Evolutionary conservation across 2,329 filamentous ascomycete genomes (phyloP).

Genomic region (Aspergillus tanneri): DNA sequence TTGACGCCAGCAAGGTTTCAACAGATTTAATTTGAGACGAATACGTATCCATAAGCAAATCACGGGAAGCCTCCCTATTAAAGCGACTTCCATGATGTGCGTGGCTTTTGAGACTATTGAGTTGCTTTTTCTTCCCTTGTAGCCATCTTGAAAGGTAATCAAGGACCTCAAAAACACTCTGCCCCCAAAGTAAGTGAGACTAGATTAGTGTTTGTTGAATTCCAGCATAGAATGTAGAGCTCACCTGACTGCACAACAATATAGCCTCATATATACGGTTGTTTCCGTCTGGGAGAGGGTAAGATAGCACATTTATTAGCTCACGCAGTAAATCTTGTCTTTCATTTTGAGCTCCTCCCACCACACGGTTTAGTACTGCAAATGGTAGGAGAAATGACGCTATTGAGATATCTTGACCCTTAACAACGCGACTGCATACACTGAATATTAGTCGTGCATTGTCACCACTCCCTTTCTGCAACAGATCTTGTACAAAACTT

Average conservation of each 20-base stretch:
- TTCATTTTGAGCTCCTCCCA: constrained; percentile 67
- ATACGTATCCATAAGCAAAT: constrained; percentile 33
- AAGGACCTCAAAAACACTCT: constrained; percentile 85
- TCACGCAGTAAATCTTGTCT: constrained; percentile 68
- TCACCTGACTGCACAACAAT: constrained; percentile 82
- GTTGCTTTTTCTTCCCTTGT: constrained; percentile 67
- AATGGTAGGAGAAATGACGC: constrained; percentile 88
- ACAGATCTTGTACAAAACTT: constrained; percentile 74
- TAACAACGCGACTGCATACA: constrained; percentile 76
- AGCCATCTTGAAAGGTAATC: constrained; percentile 92
- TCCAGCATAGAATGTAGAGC: constrained; percentile 17
- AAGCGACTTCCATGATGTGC: constrained; percentile 29
- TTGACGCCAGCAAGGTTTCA: constrained; percentile 67
- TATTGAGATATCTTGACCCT: constrained; percentile 80
- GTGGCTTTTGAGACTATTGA: constrained; percentile 33
- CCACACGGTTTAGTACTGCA: constrained; percentile 75
- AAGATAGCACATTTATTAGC: constrained; percentile 69
- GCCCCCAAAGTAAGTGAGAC: background rate
- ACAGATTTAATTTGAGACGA: constrained; percentile 59
- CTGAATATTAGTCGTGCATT: constrained; percentile 77
- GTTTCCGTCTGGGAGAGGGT: constrained; percentile 54
- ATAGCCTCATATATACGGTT: constrained; percentile 70
- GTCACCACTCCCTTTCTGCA: constrained; percentile 71
- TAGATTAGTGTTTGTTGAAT: background rate
- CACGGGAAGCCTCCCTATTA: constrained; percentile 28